Evolutionary conservation across 2,329 filamentous ascomycete species (phyloP), one percentile per base, ranked within the genome.

Genomic region (Geoglossum cookeanum): DNA sequence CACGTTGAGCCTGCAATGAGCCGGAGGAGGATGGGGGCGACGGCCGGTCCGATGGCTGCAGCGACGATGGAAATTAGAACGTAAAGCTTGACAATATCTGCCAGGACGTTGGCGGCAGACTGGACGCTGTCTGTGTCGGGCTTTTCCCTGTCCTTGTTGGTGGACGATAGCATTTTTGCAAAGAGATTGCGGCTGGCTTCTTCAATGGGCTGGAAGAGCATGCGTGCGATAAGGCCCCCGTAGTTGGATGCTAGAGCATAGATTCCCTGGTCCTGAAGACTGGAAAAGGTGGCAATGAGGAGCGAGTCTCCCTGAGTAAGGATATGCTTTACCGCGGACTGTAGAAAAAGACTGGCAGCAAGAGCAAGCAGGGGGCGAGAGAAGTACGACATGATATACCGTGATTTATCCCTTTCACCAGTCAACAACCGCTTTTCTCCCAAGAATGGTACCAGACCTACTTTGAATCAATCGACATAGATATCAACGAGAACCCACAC

Each of bases 231-330:
- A 0, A 98, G 78, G 1, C 90, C 87, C 27, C 92, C 92, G 67
- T 92, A 98, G 69, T 97, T 98, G 64, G 89, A 89, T 56, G 91
- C 92, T 4, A 98, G 77, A 0, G 90, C 88, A 66, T 97, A 98
- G 39, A 88, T 82, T 13, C 92, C 92, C 71, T 97, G 92, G 3
- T 90, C 85, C 47, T 80, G 75, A 1, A 92, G 78, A 0, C 82
- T 81, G 5, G 90, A 84, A 58, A 97, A 75, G 11, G 83, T 72
- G 15, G 86, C 84, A 61, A 98, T 84, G 55, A 97, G 80, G 63
- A 97, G 79, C 1, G 89, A 88, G 71, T 98, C 92, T 59, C 91
- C 92, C 70, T 97, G 89, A 0, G 92, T 97, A 56, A 98, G 78
- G 56, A 97, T 68, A 67, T 97, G 91, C 70, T 98, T 98, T 64